Conservation (phyloP, 129 eudicot genomes). For the Pseudognaphalium luteoalbum region DNA sequence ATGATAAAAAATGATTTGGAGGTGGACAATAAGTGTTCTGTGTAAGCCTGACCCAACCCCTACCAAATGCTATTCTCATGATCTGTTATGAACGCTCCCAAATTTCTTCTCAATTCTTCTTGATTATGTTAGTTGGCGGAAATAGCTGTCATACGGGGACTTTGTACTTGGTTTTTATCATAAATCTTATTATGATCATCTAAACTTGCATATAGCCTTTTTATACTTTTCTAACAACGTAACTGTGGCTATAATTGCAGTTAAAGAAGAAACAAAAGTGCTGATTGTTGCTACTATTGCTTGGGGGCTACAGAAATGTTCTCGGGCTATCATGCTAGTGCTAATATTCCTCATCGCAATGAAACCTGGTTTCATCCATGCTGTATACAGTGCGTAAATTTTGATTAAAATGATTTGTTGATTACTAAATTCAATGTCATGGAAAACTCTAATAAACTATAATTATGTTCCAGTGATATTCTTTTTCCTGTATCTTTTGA, state of each 20-base stretch:
- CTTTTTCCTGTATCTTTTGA: constrained; percentile 54
- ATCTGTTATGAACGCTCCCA: not conserved
- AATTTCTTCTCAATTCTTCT: not conserved
- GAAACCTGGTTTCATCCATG: constrained; percentile 58
- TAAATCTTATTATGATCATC: not conserved
- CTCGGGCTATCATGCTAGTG: constrained; percentile 56
- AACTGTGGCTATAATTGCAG: constrained; percentile 34
- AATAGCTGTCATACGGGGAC: constrained; percentile 1
- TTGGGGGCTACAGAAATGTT: constrained; percentile 53
- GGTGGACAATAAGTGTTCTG: not conserved
- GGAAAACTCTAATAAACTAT: constrained; percentile 10
- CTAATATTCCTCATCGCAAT: constrained; percentile 49
- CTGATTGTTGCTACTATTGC: constrained; percentile 56
- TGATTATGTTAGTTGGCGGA: not conserved
- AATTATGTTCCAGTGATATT: constrained; percentile 43
- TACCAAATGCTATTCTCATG: not conserved
- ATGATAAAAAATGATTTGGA: too few species aligned
- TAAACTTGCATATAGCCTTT: not conserved
- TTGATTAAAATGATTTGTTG: not conserved
- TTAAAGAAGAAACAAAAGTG: constrained; percentile 54
- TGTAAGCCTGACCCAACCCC: not conserved
- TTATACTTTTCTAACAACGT: not conserved
- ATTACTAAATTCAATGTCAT: constrained; percentile 13
- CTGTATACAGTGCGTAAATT: constrained; percentile 47
- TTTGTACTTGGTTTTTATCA: not conserved